These are phyloP conservation scores for Mortierella sp. DNA, from an alignment of 371 early-diverging fungal genomes.

Conservation along the genomic window DNA sequence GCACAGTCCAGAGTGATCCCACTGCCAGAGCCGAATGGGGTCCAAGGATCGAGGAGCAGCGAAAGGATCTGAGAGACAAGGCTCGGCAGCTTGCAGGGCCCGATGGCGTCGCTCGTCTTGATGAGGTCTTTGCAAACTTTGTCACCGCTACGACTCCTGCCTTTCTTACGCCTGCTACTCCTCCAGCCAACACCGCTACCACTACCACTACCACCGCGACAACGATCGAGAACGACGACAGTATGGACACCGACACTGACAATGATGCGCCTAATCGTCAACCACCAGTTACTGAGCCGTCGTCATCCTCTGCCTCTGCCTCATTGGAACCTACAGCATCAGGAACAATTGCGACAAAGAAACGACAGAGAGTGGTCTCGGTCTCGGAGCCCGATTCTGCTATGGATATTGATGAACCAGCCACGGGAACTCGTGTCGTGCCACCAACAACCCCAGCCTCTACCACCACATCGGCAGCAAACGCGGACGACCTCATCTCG, in stretches of 20 bases:
- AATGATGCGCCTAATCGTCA: neutral
- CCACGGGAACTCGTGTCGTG: neutral
- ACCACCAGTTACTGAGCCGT: neutral
- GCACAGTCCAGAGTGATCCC: slow-evolving; percentile 26
- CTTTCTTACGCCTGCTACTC: neutral
- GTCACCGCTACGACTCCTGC: slow-evolving; percentile 5
- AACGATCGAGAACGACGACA: no score
- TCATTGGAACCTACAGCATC: neutral
- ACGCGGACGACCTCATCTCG: neutral
- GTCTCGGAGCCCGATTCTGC: neutral
- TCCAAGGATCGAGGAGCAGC: slow-evolving; percentile 46
- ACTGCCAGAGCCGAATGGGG: slow-evolving; percentile 35
- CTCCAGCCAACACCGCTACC: neutral
- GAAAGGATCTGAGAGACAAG: slow-evolving; percentile 38
- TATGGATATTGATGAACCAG: neutral
- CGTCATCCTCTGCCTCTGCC: slow-evolving; percentile 4
- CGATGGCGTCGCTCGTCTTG: slow-evolving; percentile 26
- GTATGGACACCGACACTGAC: neutral
- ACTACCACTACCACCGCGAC: neutral
- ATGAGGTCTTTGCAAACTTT: slow-evolving; percentile 33
- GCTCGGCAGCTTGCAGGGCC: slow-evolving; percentile 43
- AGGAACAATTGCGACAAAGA: slow-evolving; percentile 11
- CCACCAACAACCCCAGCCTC: neutral
- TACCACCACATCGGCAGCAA: neutral
- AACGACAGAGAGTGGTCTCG: slow-evolving; percentile 31